Base-by-base conservation (phyloP, 2,329 filamentous ascomycete genomes). In the Thielaviopsis punctulata region DNA sequence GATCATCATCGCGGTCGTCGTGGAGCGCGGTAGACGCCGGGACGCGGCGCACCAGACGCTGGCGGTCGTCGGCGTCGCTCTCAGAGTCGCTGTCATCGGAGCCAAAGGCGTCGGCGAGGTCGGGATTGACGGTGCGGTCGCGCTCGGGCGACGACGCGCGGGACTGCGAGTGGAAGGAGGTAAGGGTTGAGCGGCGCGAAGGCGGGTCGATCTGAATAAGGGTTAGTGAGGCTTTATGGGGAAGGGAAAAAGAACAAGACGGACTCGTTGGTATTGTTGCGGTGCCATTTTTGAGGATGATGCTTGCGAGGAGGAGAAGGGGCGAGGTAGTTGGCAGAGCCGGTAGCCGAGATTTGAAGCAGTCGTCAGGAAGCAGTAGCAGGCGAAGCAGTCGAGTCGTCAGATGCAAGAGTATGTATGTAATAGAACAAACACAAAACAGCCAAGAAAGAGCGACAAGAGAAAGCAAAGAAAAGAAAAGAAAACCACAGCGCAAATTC, bases 21-120 rank as follows among this genome's bases (percentile, higher is more conserved):
- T 52, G 25, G 55, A 49, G 23, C 18, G 56, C 47, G 19, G 55
- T 56, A 52, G 45, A 57, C 54, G 25, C 53, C 5, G 62, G 63
- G 49, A 63, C 62, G 12, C 70, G 68, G 57, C 85, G 80, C 71
- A 95, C 89, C 60, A 96, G 68, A 58, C 89, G 80, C 67, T 92
- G 86, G 59, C 88, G 77, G 65, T 95, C 87, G 64, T 93, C 86
- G 54, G 76, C 73, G 55, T 84, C 82, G 60, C 30, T 33, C 52
- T 84, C 84, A 62, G 81, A 81, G 57, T 84, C 83, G 56, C 83
- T 86, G 56, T 82, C 84, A 58, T 84, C 84, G 61, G 84, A 79
- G 63, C 87, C 90, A 65, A 98, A 98, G 1, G 92, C 88, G 63
- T 96, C 90, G 59, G 86, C 86, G 13, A 98, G 76, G n/a, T 86